Base-by-base conservation (phyloP, 768 basidiomycete genomes). In the Suillus alpinus region DNA sequence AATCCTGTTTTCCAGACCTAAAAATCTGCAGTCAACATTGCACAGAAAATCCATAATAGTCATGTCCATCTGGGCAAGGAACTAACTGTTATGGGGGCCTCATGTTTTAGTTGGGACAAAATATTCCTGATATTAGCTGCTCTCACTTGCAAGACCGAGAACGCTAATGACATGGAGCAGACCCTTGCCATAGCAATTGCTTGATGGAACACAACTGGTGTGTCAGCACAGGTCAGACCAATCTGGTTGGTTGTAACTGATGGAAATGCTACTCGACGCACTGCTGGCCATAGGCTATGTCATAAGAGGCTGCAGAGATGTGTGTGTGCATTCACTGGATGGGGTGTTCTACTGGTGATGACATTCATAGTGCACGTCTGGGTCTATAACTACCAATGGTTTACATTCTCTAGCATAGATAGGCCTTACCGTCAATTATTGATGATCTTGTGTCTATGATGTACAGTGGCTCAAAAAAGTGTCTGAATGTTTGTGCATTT, bases 351-450 rank as follows among this genome's bases (percentile, higher is more conserved):
- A 6, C 69, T 91, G 34, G 62, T 71, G 44, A 81, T 88, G 78
- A 84, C 86, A 4, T 87, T 90, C 66, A 71, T 82, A 51, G 83
- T 88, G 8, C 89, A 91, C 65, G 81, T 79, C 26, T 92, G 91
- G 90, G 88, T 81, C 1, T 92, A 85, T 69, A 81, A 85, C 67
- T 90, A 89, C 69, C 88, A 90, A 69, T 84, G 73, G 89, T 88
- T 56, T 32, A 79, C 71, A 9, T 57, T 31, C 29, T 14, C 16
- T 39, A 10, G 9, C 23, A 20, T 34, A 14, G 34, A 40, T 18
- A 29, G 29, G 41, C 2, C 44, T n/a, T 23, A 4, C 14, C 16
- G 6, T 37, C 12, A 29, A 20, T 10, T 18, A 2, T 20, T 39
- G 14, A 56, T 16, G n/a, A 18, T 18, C 1, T 4, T 37, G 16